Evolutionary conservation across 202 grass and related monocot genomes (phyloP), one percentile per base, ranked within the genome.

Genomic region (Panicum hallii): DNA sequence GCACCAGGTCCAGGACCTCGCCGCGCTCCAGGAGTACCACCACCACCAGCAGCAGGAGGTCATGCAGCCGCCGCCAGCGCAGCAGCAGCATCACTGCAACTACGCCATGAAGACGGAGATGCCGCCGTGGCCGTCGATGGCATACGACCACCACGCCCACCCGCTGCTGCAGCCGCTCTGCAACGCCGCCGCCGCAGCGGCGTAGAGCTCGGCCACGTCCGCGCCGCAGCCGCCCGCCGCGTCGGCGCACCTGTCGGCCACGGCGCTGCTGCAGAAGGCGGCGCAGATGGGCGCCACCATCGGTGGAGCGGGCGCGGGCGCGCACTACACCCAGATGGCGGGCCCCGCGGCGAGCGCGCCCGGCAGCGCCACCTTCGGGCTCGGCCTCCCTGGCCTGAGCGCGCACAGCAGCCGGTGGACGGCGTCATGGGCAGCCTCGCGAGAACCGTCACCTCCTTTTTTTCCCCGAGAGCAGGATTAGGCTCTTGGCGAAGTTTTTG

Each of bases 271-370:
- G 20, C 92, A 95, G 73, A 95, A 93, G 78, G 95, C 92, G 34
- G 91, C 90, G 56, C 89, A 93, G 86, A 98, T 98, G 95, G 95
- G 95, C 71, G 95, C 93, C 63, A 92, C 85, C 72, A 91, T 95
- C 20, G 81, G 86, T 49, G 75, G 68, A 16, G 48, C 80, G 10
- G 43, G 69, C 14, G 72, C 57, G 0, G 71, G 78, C 7, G 28
- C 63, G 22, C 77, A 90, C 80, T 86, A 86, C 82, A 78, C 76
- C 38, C 92, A 90, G 74, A 95, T 89, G 90, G 85, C 77, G 3
- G 67, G 80, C 4, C 22, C 77, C 60, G 78, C 79, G 48, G 72
- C 80, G 45, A 74, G 86, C 67, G 70, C 87, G 2, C 28, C 45
- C 43, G 84, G 74, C 75, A 38, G 20, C 50, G 41, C 72, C 78